phyloP scores from a whole-genome alignment of 164 flowering plant species.

The Tetrastigma voinierianum region DNA sequence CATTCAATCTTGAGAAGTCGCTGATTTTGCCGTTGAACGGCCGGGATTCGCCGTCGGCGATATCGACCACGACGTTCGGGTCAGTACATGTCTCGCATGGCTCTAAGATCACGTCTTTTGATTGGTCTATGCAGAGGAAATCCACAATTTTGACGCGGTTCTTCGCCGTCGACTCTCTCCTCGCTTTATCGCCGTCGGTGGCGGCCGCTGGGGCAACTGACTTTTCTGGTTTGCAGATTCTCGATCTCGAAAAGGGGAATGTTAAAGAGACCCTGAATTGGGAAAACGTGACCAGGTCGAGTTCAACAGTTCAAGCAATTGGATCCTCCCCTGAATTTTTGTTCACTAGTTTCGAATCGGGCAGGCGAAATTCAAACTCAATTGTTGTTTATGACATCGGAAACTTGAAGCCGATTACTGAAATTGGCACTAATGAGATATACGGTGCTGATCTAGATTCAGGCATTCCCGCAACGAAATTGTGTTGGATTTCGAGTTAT shows the following conservation, averaged over 20 bases:
- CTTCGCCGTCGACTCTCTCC: constrained; percentile 68
- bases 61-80: constrained; percentile 64
- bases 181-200: constrained; percentile 51
- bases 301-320: constrained; percentile 80
- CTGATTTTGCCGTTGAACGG: constrained; percentile 59
- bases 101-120: constrained; percentile 85
- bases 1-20: constrained; percentile 71
- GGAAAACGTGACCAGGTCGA: constrained; percentile 77
- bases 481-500: constrained; percentile 63
- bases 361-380: constrained; percentile 76
- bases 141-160: constrained; percentile 73
- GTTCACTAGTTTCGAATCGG: constrained; percentile 86
- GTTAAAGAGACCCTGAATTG: constrained; percentile 59
- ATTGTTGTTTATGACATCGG: constrained; percentile 75
- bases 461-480: constrained; percentile 77
- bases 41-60: constrained; percentile 73
- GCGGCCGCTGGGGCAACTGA: constrained; percentile 94
- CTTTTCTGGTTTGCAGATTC: constrained; percentile 76
- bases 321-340: constrained; percentile 55
- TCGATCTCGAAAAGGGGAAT: constrained; percentile 62
- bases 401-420: constrained; percentile 50
- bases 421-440: constrained; percentile 72
- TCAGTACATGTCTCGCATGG: constrained; percentile 88
- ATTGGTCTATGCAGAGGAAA: constrained; percentile 73
- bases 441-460: constrained; percentile 77